These are phyloP conservation scores for Pisolithus microcarpus DNA, from an alignment of 768 basidiomycete genomes.

Conservation along the genomic window DNA sequence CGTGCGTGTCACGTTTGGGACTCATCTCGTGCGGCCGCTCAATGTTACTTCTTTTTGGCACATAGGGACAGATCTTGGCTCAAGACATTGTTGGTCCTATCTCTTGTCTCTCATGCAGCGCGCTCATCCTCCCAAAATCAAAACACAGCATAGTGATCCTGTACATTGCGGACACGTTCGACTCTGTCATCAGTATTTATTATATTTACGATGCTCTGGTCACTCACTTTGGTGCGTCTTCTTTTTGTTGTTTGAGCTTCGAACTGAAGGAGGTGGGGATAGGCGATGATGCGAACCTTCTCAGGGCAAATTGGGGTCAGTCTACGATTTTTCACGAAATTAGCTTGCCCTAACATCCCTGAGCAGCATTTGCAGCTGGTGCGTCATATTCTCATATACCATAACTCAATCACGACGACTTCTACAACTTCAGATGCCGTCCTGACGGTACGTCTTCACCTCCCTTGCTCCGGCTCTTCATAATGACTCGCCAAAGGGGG, in stretches of 20 bases:
- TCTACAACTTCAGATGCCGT: too few species aligned
- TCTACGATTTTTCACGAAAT: too few species aligned
- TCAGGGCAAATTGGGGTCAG: too few species aligned
- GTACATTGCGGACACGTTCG: neutral
- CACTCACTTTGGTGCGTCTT: neutral
- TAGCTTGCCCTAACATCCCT: too few species aligned
- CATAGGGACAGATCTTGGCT: neutral
- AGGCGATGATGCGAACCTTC: too few species aligned
- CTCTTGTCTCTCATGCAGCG: neutral
- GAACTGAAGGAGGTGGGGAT: neutral
- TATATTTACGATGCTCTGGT: neutral
- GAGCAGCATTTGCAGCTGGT: too few species aligned
- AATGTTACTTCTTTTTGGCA: too few species aligned
- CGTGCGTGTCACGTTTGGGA: neutral
- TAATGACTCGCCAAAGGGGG: neutral
- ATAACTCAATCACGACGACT: too few species aligned
- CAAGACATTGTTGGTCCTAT: neutral
- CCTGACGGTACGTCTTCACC: too few species aligned
- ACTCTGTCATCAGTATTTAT: neutral
- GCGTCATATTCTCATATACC: too few species aligned
- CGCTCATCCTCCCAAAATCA: neutral
- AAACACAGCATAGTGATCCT: neutral
- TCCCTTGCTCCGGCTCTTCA: too few species aligned
- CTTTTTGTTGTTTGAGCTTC: neutral
- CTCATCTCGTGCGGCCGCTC: too few species aligned